A percentile compares a stretch with the other conserved stretches of the same genome.
phyloP scores from a whole-genome alignment of 1,284 basidiomycete species.

The Ustilago vetiveriae region DNA sequence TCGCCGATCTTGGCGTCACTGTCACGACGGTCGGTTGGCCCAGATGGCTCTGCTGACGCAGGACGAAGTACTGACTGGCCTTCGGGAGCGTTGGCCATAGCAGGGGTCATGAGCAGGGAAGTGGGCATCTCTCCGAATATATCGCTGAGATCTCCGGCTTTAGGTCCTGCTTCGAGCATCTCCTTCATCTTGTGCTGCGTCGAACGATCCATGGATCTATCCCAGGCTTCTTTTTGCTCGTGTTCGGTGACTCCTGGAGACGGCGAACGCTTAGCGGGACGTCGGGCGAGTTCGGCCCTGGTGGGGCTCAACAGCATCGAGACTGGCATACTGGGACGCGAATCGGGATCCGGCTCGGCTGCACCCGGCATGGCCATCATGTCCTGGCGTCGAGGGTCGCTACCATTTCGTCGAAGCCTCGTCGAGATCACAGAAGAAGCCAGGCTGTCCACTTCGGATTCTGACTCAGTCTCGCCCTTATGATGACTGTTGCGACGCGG shows the following conservation, averaged over 20 bases:
- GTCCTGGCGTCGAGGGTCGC: slow-evolving; percentile 5
- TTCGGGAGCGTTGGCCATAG: slow-evolving; percentile 23
- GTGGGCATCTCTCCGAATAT: slow-evolving; percentile 44
- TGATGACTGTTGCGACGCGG: background rate
- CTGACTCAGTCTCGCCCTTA: slow-evolving; percentile 15
- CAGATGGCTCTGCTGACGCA: slow-evolving; percentile 10
- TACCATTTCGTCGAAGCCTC: slow-evolving; percentile 5
- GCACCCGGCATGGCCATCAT: slow-evolving; percentile 34
- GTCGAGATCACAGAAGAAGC: slow-evolving; percentile 23
- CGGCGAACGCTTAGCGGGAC: slow-evolving; percentile 2
- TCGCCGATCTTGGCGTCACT: background rate
- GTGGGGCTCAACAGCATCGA: slow-evolving; percentile 23
- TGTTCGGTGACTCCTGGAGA: slow-evolving; percentile 16
- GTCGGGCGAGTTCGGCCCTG: slow-evolving; percentile 8
- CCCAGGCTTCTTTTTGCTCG: slow-evolving; percentile 36
- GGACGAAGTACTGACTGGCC: slow-evolving; percentile 27
- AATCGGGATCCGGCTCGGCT: slow-evolving; percentile 23
- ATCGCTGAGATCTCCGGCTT: slow-evolving; percentile 33
- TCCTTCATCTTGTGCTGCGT: slow-evolving; percentile 36
- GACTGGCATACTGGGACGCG: slow-evolving; percentile 33
- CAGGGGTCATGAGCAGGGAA: slow-evolving; percentile 40
- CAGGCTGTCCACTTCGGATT: slow-evolving; percentile 21
- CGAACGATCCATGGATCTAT: slow-evolving; percentile 23
- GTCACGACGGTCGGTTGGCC: background rate
- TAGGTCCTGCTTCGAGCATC: slow-evolving; percentile 40